Conservation (phyloP, 2,329 filamentous ascomycete species). For the Epichloe gansuensis region DNA sequence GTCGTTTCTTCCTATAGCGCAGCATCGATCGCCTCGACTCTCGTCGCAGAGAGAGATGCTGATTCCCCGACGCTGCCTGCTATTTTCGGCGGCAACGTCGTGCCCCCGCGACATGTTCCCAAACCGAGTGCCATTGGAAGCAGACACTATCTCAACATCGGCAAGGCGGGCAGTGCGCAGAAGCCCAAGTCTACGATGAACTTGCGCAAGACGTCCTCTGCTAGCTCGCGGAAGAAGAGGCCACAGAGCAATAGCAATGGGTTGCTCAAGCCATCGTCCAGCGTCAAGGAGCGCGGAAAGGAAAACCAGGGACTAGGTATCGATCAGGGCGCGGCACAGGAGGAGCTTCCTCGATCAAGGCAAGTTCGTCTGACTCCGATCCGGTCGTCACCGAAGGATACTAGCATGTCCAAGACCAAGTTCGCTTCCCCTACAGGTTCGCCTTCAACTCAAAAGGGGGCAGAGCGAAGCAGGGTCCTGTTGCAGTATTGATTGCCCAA, state of each 20-base stretch:
- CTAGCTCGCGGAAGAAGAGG: not conserved
- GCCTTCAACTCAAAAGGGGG: not conserved
- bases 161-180: constrained; percentile 10
- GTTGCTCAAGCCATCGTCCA: not conserved
- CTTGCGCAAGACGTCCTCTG: constrained; percentile 6
- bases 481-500: constrained; percentile 16
- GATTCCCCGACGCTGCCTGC: constrained; percentile 28
- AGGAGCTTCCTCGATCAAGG: constrained; percentile 7
- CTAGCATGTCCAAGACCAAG: not conserved
- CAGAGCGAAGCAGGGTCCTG: constrained; percentile 14
- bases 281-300: constrained; percentile 15
- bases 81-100: constrained; percentile 26
- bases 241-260: constrained; percentile 1
- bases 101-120: constrained; percentile 19
- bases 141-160: constrained; percentile 36
- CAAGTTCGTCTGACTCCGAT: constrained; percentile 4
- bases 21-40: constrained; percentile 23
- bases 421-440: constrained; percentile 1
- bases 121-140: constrained; percentile 24
- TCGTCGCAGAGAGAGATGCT: constrained; percentile 14
- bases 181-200: constrained; percentile 11
- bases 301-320: constrained; percentile 16
- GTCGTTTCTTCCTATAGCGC: constrained; percentile 33
- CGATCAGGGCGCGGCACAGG: constrained; percentile 8
- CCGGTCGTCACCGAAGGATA: not conserved